Evolutionary conservation across 306 rosid genomes (phyloP), one percentile per base, ranked within the genome.

Genomic region (Lathyrus oleraceus): DNA sequence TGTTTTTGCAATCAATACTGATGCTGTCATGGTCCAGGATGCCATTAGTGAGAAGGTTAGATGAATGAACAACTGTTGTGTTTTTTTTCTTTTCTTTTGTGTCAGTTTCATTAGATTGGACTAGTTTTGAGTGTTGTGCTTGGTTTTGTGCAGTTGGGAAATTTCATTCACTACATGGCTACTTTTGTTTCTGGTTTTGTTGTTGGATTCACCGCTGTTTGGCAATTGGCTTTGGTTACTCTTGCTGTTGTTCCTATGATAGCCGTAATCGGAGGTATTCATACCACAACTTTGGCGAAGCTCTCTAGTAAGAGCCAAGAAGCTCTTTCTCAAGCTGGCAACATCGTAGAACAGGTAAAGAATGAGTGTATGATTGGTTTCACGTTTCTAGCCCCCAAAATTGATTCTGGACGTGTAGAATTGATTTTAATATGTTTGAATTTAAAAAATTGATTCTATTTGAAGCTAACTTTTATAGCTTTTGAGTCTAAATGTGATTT

Each of bases 21-120:
- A 94, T 66, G 92, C 98, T 27, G 98, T 94, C 11, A 81, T 94
- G 91, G 97, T 94, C 65, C 98, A 94, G 73, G 98, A 94, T 69
- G 98, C 98, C 81, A 94, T 94, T 73, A 90, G 97, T 17, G 98
- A 94, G 90, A 94, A 94, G 97, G 98, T 93, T 54, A 14, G 51
- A 39, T 65, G 70, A 65, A 2, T 32, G 42, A 19, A 35, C 49
- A 39, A 65, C 16, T 65, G 23, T 28, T 2, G 25, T 14, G 10
- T 20, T 42, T 20, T 32, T 53, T 0, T 1, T n/a, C n/a, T n/a
- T 5, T 23, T 28, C 23, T 40, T 10, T 47, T 5, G 23, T 59
- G 65, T 0, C 8, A 59, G 69, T 42, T 7, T 80, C 28, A 5
- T 73, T 70, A 43, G 67, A 49, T 80, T 72, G 59, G 43, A 44